Evolutionary conservation across 768 basidiomycete genomes (phyloP), one percentile per base, ranked within the genome.

Genomic region (Calocybe cyanea): DNA sequence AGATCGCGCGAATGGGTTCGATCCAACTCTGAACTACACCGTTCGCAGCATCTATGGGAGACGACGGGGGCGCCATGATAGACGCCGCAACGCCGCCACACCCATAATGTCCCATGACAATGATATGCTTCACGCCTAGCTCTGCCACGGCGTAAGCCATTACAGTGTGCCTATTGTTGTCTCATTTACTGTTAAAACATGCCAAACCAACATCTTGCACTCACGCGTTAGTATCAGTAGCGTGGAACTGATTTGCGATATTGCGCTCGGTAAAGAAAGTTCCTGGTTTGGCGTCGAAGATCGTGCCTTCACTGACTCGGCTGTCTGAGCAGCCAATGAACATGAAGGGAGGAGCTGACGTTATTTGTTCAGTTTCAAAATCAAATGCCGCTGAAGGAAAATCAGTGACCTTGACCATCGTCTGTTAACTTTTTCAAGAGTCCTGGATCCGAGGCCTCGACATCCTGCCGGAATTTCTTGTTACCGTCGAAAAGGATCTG

Each of bases 341-440:
- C 51, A 57, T 48, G 46, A 61, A 61, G 10, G 53, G 55, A 2
- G 59, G 59, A 5, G 35, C 49, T 53, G 28, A 18, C 3, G 11
- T 2, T 17, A 28, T 6, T 5, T 24, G 13, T n/a, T 44, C n/a
- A 44, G 41, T n/a, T 13, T 19, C 7, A 13, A 21, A 34, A 5
- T 6, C 28, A 32, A 14, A 8, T 2, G 6, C 7, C 20, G 2
- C 2, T 1, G 19, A n/a, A 14, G 17, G 30, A 40, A 15, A 11
- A 51, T 45, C n/a, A n/a, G n/a, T 14, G 49, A 67, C 66, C 49
- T 61, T 68, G 67, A n/a, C 66, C 67, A 0, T 63, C 61, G 38
- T 60, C 62, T 15, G 62, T 54, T 28, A 67, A 44, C 25, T 56
- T 57, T 42, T 63, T 52, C 21, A 68, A 45, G 15, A 69, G 53